Conservation (phyloP, 805 yeast species). For the Candida sonorensis region DNA sequence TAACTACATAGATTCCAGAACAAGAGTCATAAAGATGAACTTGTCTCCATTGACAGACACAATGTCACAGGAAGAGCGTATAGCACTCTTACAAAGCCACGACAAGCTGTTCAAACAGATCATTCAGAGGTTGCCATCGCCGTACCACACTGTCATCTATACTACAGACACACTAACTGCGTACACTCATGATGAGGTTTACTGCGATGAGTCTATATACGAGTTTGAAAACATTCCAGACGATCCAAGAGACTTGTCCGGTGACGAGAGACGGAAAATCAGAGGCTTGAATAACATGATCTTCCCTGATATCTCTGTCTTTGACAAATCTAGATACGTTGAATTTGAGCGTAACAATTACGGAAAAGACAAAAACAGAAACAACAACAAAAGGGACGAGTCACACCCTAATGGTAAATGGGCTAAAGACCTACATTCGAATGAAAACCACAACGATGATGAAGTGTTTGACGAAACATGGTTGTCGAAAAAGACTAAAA, state of each 20-base stretch:
- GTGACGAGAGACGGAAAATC: slow-evolving; percentile 23
- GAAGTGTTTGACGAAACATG: slow-evolving; percentile 23
- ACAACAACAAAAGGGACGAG: slow-evolving; percentile 18
- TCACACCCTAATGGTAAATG: slow-evolving; percentile 25
- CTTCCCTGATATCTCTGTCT: slow-evolving; percentile 48
- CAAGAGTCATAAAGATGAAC: slow-evolving; percentile 55
- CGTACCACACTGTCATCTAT: slow-evolving; percentile 55
- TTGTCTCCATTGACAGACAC: slow-evolving; percentile 42
- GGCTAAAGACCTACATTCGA: slow-evolving; percentile 20
- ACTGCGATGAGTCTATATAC: slow-evolving; percentile 13
- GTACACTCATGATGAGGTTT: too few relatives aligned
- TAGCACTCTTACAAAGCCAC: slow-evolving; percentile 11
- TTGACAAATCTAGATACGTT: slow-evolving; percentile 39
- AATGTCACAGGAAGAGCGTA: slow-evolving; percentile 35
- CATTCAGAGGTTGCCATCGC: slow-evolving; percentile 67
- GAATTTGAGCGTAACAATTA: slow-evolving; percentile 53
- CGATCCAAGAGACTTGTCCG: slow-evolving; percentile 26
- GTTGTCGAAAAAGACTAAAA: slow-evolving; percentile 21
- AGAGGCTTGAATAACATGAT: slow-evolving; percentile 29
- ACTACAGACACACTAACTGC: slow-evolving; percentile 34
- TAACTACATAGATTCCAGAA: slow-evolving; percentile 54
- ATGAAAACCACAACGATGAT: too few relatives aligned
- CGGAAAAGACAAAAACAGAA: slow-evolving; percentile 14
- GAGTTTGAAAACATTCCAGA: slow-evolving; percentile 25
- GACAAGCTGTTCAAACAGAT: slow-evolving; percentile 41